Base-by-base conservation (phyloP, 2,329 filamentous ascomycete genomes). In the Curvularia verruculosa region DNA sequence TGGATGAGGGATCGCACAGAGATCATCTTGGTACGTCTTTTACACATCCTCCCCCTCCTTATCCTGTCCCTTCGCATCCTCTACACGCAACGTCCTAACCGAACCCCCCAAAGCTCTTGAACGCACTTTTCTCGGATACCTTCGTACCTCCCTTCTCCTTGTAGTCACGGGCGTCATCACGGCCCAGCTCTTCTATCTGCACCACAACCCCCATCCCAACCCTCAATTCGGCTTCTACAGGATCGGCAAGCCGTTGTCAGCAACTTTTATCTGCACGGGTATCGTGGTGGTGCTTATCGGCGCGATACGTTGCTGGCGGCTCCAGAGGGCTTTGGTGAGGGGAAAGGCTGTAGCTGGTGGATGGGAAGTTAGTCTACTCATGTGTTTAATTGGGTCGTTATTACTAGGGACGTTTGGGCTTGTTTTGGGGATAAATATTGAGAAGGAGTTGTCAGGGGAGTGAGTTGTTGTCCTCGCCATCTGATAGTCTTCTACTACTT, bases 101-200 rank as follows among this genome's bases (percentile, higher is more conserved):
- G 37, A n/a, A n/a, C n/a, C n/a, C n/a, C 9, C 29, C 53, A 47
- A 66, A 91, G 89, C 89, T 36, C 83, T 91, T 52, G 89, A 92
- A 75, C 81, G 89, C 54, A 92, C 89, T 18, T 92, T 88, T 69
- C 83, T 92, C 18, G 87, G 83, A 28, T 92, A 91, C 72, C 81
- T 91, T 28, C 84, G 89, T 19, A 92, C 89, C 1, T 90, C 87
- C 0, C 76, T 89, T 36, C 81, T 84, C n/a, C 79, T 91, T 37
- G 86, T 88, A 13, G 87, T 90, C 77, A 78, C 87, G 19, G 88
- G 88, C 18, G 84, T 89, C 2, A 66, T 85, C 3, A 82, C 89
- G 26, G 85, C 88, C 0, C 89, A 92, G 68, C 82, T 92, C 7
- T 90, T 90, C 65, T 81, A 83, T 19, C 78, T 88, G 3, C 82